These are phyloP conservation scores for Calonectria crousiana DNA, from an alignment of 2,329 filamentous ascomycete species.

Conservation along the genomic window DNA sequence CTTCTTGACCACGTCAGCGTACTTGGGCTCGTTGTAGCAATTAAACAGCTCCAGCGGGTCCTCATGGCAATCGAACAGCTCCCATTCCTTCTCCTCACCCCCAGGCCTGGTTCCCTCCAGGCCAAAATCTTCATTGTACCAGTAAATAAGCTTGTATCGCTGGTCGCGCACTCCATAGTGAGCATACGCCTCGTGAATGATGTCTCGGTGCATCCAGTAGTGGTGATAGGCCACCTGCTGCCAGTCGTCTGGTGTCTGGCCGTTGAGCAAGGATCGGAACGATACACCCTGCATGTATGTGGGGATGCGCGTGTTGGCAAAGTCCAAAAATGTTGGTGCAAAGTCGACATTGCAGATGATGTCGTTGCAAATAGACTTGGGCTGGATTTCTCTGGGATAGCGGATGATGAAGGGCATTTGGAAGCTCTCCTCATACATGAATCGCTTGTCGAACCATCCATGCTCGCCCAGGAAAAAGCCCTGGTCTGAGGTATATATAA, in stretches of 20 bases:
- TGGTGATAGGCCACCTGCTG: conserved; percentile 65
- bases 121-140: conserved; percentile 64
- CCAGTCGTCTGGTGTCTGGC: conserved; percentile 56
- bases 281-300: conserved; percentile 65
- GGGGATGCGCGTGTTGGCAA: conserved; percentile 55
- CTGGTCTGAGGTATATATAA: conserved; percentile 66
- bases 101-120: conserved; percentile 57
- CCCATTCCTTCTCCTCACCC: conserved; percentile 61
- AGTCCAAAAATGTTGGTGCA: conserved; percentile 62
- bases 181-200: conserved; percentile 61
- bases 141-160: conserved; percentile 68
- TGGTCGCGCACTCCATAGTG: conserved; percentile 66
- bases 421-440: conserved; percentile 70
- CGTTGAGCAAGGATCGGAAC: conserved; percentile 53
- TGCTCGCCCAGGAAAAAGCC: conserved; percentile 69
- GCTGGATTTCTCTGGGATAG: conserved; percentile 56
- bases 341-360: conserved; percentile 68
- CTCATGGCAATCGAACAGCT: conserved; percentile 64
- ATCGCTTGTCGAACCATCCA: conserved; percentile 69
- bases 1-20: conserved; percentile 50
- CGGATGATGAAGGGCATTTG: conserved; percentile 67
- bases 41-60: conserved; percentile 64
- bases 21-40: conserved; percentile 53
- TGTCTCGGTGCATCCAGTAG: conserved; percentile 68
- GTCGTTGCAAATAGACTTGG: conserved; percentile 56